Evolutionary conservation across 2,329 filamentous ascomycete genomes (phyloP).

Genomic region (Cladophialophora exuberans): DNA sequence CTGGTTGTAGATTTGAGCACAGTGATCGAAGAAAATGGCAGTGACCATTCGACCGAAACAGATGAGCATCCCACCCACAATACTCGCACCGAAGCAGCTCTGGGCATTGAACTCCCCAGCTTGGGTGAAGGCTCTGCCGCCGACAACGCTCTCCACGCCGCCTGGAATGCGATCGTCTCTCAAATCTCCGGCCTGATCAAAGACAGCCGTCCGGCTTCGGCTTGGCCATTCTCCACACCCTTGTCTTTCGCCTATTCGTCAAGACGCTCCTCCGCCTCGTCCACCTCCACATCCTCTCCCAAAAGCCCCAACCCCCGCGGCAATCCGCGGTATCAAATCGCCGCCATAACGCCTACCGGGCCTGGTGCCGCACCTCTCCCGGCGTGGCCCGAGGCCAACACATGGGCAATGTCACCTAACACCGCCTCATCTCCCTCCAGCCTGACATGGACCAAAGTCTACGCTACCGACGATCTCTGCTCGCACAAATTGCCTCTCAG

Average conservation of each 20-base stretch:
- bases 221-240: conserved; percentile 27
- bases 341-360: conserved; percentile 55
- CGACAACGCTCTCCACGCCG: conserved; percentile 30
- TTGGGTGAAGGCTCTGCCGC: conserved; percentile 1
- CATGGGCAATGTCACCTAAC: conserved; percentile 39
- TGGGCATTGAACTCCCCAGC: conserved; percentile 23
- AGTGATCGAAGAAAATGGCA: conserved; percentile 11
- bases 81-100: neutral
- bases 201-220: conserved; percentile 20
- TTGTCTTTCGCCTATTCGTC: conserved; percentile 14
- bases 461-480: conserved; percentile 71
- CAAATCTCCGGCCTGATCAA: conserved; percentile 33
- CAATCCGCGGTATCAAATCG: conserved; percentile 39
- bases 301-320: neutral
- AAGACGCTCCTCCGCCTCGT: neutral
- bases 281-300: conserved; percentile 1
- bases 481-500: conserved; percentile 56
- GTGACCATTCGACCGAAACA: too few species aligned
- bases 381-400: conserved; percentile 55
- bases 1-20: conserved; percentile 64
- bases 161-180: conserved; percentile 34
- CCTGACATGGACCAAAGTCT: conserved; percentile 72
- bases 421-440: conserved; percentile 37
- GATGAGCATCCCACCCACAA: conserved; percentile 9
- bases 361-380: conserved; percentile 69